These are phyloP conservation scores for Trichophyton benhamiae DNA, from an alignment of 2,329 filamentous ascomycete genomes.

Conservation along the genomic window DNA sequence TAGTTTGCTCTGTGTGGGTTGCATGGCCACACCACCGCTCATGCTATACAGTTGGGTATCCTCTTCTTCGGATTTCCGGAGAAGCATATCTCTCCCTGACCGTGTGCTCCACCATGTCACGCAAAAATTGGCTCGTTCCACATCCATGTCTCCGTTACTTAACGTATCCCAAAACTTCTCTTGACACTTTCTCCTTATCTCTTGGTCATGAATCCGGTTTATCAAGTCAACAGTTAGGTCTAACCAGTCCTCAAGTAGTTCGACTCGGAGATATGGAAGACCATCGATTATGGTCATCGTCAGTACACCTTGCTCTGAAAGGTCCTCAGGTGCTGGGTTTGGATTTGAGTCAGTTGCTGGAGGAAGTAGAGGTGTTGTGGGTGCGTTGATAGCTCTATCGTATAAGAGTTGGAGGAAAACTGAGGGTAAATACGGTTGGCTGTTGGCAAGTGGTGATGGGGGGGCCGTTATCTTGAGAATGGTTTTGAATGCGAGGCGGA, in stretches of 20 bases:
- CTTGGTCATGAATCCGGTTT: constrained; percentile 48
- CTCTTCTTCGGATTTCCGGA: constrained; percentile 1
- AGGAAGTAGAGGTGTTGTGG: constrained; percentile 35
- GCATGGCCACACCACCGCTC: neutral
- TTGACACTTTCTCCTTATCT: constrained; percentile 52
- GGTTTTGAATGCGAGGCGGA: constrained; percentile 76
- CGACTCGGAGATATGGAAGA: constrained; percentile 58
- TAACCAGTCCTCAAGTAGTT: constrained; percentile 68
- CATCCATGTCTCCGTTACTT: constrained; percentile 73
- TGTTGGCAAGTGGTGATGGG: constrained; percentile 60
- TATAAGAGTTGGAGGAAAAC: constrained; percentile 66
- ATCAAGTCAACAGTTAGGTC: constrained; percentile 57
- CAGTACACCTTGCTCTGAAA: constrained; percentile 71
- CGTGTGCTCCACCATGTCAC: constrained; percentile 75
- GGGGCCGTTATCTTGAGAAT: constrained; percentile 70
- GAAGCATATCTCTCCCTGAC: constrained; percentile 42
- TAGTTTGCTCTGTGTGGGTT: neutral
- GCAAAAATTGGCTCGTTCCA: constrained; percentile 64
- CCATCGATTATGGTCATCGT: constrained; percentile 68
- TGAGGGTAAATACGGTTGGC: constrained; percentile 66
- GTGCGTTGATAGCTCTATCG: constrained; percentile 48
- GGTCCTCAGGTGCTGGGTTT: constrained; percentile 16
- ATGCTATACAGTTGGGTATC: neutral
- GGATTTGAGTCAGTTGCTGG: constrained; percentile 24
- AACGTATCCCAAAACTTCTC: constrained; percentile 69